These are phyloP conservation scores for Daldinia sp. DNA, from an alignment of 2,329 filamentous ascomycete species.

Conservation along the genomic window DNA sequence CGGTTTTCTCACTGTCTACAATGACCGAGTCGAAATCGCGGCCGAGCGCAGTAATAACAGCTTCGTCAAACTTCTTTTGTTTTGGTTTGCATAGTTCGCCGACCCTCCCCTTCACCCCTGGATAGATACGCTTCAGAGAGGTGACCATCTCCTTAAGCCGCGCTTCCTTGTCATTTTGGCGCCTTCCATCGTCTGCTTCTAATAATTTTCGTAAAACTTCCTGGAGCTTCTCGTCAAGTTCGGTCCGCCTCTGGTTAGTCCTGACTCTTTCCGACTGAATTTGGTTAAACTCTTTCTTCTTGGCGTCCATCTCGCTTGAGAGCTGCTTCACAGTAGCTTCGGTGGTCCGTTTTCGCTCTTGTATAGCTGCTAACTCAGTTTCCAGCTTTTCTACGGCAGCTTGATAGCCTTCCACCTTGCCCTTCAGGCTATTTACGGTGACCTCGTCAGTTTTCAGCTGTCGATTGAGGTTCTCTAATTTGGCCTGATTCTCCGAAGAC, in stretches of 20 bases:
- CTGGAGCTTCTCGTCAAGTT: constrained; percentile 91
- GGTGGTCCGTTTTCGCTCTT: constrained; percentile 74
- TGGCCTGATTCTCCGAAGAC: constrained; percentile 82
- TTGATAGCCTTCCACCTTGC: constrained; percentile 84
- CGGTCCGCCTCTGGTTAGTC: constrained; percentile 83
- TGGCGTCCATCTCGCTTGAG: constrained; percentile 82
- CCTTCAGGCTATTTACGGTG: constrained; percentile 87
- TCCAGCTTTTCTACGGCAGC: constrained; percentile 80
- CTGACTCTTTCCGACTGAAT: constrained; percentile 86
- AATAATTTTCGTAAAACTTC: constrained; percentile 83
- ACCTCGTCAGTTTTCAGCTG: constrained; percentile 93
- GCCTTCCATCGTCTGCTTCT: constrained; percentile 85
- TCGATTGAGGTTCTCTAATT: constrained; percentile 86
- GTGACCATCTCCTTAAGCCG: constrained; percentile 85
- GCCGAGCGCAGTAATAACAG: constrained; percentile 91
- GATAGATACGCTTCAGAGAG: constrained; percentile 89
- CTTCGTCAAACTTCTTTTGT: constrained; percentile 95
- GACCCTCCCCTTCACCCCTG: constrained; percentile 89
- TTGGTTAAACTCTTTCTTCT: constrained; percentile 91
- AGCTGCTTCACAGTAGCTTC: constrained; percentile 74
- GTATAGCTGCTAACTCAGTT: constrained; percentile 75
- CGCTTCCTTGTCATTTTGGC: constrained; percentile 85
- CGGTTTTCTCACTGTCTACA: constrained; percentile 94
- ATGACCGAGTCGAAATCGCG: constrained; percentile 94
- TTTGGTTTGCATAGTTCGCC: constrained; percentile 95